A percentile compares a stretch with the other conserved stretches of the same genome.
Conservation (phyloP, 129 eudicot genomes). For the Daucus carota region DH1_v3.0 NC_030385.2:38383001-38383500, state of each 20-base stretch:
- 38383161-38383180: slow-evolving; percentile 75
- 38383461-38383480: neutral
- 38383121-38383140: neutral
- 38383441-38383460: neutral
- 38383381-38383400: neutral
- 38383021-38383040: neutral
- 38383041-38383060: neutral
- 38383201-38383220: slow-evolving; percentile 27
- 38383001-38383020: neutral
- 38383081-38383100: neutral
- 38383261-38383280: neutral
- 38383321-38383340: neutral
- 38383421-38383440: neutral
- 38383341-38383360: neutral
- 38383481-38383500: neutral
- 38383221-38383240: neutral
- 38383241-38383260: neutral
- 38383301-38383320: neutral
- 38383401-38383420: neutral
- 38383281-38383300: neutral
- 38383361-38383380: neutral
- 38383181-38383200: slow-evolving; percentile 68
- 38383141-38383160: slow-evolving; percentile 38
- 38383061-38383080: neutral
- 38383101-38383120: neutral